Conservation (phyloP, 306 rosid genomes). For the Mucuna pruriens region DNA sequence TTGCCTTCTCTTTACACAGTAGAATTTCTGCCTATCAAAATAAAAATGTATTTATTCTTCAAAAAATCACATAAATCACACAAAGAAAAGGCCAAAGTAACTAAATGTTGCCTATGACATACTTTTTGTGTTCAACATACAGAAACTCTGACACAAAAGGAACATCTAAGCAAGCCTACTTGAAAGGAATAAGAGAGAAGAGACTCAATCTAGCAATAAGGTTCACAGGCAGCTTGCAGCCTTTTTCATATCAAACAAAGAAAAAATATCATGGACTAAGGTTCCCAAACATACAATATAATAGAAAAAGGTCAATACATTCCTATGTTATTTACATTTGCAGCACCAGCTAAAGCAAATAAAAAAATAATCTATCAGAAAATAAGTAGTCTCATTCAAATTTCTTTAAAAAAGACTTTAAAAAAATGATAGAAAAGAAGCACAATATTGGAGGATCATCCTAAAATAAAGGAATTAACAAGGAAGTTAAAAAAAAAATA, state of each 20-base stretch:
- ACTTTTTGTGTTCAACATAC: too few species aligned
- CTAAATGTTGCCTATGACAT: too few species aligned
- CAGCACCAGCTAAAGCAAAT: background rate
- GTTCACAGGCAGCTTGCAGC: background rate
- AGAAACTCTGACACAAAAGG: too few species aligned
- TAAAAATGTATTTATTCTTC: too few species aligned
- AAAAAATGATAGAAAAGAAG: background rate
- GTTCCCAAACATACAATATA: background rate
- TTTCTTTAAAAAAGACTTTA: background rate
- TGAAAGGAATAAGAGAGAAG: too few species aligned
- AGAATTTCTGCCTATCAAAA: too few species aligned
- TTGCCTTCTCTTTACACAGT: too few species aligned
- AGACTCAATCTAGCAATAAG: too few species aligned
- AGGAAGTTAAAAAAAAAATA: background rate
- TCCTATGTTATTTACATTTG: background rate
- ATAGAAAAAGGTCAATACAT: background rate
- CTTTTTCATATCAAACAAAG: background rate
- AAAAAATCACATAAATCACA: too few species aligned
- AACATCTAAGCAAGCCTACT: too few species aligned
- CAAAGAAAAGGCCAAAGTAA: too few species aligned
- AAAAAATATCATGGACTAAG: background rate
- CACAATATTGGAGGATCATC: background rate
- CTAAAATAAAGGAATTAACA: background rate
- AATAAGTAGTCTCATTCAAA: background rate
- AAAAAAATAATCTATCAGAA: background rate